Base-by-base conservation (phyloP, 106 monocot genomes). In the Allium cepa region DNA sequence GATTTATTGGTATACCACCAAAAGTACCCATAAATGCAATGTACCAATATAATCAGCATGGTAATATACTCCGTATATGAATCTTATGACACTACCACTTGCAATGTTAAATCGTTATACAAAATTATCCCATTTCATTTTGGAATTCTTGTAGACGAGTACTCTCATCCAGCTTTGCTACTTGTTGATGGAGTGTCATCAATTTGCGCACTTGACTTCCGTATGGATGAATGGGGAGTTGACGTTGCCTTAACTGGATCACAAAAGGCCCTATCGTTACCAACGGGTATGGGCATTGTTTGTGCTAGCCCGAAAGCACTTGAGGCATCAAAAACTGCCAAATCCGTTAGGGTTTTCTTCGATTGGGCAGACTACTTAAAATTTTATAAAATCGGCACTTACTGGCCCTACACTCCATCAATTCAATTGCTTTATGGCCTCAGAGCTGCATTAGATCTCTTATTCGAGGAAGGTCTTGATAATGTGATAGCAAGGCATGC, bases 151-250 rank as follows among this genome's bases (percentile, higher is more conserved):
- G 68, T 77, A 94, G 94, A 94, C 77, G 71, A 82, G 7, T 83
- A 87, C 47, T 71, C 45, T 7, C 94, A 94, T 65, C 94, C 94
- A 17, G 94, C 94, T 7, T 62, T 94, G 36, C 1, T 94, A 3
- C 80, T 90, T 13, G 94, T 94, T 14, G 94, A 94, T 45, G 94
- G 94, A 58, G 94, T 94, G 28, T 94, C 94, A 47, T 94, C 94
- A 10, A 94, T 94, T 18, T 90, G 90, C 52, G 94, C 94, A 1
- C 67, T 94, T 61, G 94, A 94, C 65, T 90, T 94, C 53, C 90
- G 87, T 26, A 94, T 94, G 94, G 94, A 94, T 57, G 94, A 94
- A 75, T 94, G 94, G 94, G 90, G 94, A 57, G 61, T 94, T 45
- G 90, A 94, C 68, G 94, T 94, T 12, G 87, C 94, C 53, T 69